Base-by-base conservation (phyloP, 2,329 filamentous ascomycete genomes). In the Diaporthe citriasiana region DNA sequence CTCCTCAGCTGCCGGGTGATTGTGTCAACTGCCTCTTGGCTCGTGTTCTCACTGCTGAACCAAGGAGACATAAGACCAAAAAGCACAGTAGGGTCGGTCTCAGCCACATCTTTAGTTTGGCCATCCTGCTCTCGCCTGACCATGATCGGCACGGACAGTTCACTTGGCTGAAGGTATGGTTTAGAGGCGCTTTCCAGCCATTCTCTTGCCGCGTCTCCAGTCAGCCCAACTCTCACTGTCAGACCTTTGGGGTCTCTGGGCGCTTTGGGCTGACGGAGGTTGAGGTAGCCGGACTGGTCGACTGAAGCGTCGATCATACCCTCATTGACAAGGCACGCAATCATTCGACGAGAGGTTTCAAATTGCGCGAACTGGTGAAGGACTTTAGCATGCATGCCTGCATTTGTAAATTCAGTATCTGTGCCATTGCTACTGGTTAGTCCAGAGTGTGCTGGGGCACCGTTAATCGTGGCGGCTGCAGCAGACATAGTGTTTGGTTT, bases 271-370 rank as follows among this genome's bases (percentile, higher is more conserved):
- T 17, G 47, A 0, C 15, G 22, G 8, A 68, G 63, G 22, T 25
- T 53, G 33, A 68, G 63, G 27, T 68, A 68, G 33, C 63, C 63
- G 4, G 63, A 68, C 47, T 68, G 63, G 9, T 68, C 63, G n/a
- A 68, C 63, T 4, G 47, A 68, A 40, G 63, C 63, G 0, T 40
- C 63, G n/a, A 53, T 53, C 47, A 68, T 53, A n/a, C 63, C 63
- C 33, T 68, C 63, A n/a, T 68, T 68, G n/a, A 68, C 47, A 10
- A 68, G 63, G n/a, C 63, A 68, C 7, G 63, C 63, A 68, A 68
- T 68, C 63, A 68, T 40, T 10, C 63, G 63, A 30, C 63, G 63
- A 2, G 63, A 68, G 8, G 63, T 68, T 8, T 68, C 63, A 19
- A 68, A 68, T 17, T 68, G 63, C 5, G 63, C 63, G 17, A 68